Conservation (phyloP, 495 filamentous ascomycete species). For the Penicillium goetzii region DNA sequence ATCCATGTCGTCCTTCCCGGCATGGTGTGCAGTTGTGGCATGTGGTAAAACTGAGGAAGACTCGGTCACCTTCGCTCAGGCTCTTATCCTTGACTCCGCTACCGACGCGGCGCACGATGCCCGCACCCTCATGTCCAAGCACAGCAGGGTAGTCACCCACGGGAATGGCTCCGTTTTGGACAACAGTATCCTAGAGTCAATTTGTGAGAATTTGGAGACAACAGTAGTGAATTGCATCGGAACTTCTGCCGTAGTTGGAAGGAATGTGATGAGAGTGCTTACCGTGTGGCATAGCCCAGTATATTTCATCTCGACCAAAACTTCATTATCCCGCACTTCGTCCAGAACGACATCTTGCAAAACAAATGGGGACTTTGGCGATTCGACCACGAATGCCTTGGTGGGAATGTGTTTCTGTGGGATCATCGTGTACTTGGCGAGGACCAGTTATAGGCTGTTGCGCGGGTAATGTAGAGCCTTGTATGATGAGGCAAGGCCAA, state of each 20-base stretch:
- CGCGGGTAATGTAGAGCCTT: not conserved
- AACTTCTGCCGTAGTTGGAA: not conserved
- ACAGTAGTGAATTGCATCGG: no score
- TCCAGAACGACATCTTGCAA: slow-evolving; percentile 38
- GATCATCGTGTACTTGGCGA: slow-evolving; percentile 18
- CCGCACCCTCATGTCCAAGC: slow-evolving; percentile 59
- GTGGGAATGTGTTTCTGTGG: slow-evolving; percentile 28
- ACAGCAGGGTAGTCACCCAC: slow-evolving; percentile 42
- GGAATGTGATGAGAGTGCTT: slow-evolving; percentile 5
- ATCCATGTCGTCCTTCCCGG: slow-evolving; percentile 27
- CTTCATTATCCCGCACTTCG: slow-evolving; percentile 31
- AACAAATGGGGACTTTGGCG: slow-evolving; percentile 30
- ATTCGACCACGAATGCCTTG: slow-evolving; percentile 36
- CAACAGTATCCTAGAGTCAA: slow-evolving; percentile 34
- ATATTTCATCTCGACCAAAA: slow-evolving; percentile 42
- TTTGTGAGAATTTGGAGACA: not conserved
- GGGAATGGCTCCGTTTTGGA: slow-evolving; percentile 40
- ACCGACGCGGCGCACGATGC: slow-evolving; percentile 51
- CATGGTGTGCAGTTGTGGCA: slow-evolving; percentile 40
- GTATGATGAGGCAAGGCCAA: not conserved
- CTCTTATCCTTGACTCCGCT: slow-evolving; percentile 41
- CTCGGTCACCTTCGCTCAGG: slow-evolving; percentile 49
- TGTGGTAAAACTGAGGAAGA: slow-evolving; percentile 48
- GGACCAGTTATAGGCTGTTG: not conserved
- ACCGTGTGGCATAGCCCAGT: slow-evolving; percentile 43